These are phyloP conservation scores for Cercis canadensis DNA, from an alignment of 306 rosid species.

Conservation along the genomic window DNA sequence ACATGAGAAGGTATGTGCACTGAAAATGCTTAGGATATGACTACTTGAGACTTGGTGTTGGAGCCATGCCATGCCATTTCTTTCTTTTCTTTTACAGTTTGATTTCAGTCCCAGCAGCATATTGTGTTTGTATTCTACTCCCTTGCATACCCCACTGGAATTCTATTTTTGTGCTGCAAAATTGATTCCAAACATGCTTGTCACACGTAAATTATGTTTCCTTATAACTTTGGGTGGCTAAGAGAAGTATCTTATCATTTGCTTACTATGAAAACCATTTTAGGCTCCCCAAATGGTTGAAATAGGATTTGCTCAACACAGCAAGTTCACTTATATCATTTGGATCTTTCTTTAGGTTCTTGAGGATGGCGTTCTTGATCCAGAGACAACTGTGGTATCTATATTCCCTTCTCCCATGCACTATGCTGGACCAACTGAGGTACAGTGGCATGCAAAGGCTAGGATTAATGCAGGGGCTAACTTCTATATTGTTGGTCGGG, in stretches of 20 bases:
- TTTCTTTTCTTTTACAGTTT: not conserved
- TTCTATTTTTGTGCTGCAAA: not conserved
- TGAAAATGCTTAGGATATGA: not conserved
- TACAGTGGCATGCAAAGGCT: constrained; percentile 99
- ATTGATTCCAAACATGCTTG: no score
- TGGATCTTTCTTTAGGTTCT: constrained; percentile 68
- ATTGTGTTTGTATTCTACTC: not conserved
- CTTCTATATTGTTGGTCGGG: constrained; percentile 98
- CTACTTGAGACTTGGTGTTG: not conserved
- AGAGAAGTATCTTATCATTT: not conserved
- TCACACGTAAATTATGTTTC: not conserved
- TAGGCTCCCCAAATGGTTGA: not conserved
- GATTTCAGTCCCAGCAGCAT: not conserved
- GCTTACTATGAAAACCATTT: not conserved
- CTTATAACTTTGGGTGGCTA: not conserved
- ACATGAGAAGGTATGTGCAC: constrained; percentile 83
- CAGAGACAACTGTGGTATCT: constrained; percentile 96
- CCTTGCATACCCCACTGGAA: not conserved
- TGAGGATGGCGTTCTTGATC: constrained; percentile 99
- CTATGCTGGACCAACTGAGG: constrained; percentile 99
- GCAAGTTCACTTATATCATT: not conserved
- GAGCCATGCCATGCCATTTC: no score
- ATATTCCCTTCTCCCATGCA: constrained; percentile 99
- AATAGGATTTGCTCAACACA: not conserved
- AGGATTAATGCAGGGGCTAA: constrained; percentile 98